Percentiles rank a stretch among this genome's conserved stretches.
Conservation (phyloP, 768 basidiomycete species). For the Mycena haematopus region DNA sequence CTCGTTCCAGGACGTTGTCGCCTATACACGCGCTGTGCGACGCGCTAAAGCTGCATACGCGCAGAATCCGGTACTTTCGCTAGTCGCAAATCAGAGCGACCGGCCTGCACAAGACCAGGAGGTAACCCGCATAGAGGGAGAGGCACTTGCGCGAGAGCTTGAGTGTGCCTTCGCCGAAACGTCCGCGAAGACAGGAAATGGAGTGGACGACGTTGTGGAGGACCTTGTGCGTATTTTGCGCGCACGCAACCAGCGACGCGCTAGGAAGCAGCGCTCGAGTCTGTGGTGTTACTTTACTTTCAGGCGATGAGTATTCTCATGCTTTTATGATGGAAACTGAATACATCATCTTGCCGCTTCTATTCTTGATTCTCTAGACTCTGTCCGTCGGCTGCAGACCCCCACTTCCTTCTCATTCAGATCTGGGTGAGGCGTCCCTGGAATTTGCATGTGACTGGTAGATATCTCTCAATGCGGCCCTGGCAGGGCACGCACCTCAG, state of each 20-base stretch:
- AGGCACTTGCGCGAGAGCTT: constrained; percentile 27
- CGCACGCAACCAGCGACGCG: constrained; percentile 4
- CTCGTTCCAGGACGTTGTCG: constrained; percentile 28
- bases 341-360: not conserved
- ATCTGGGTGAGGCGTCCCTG: not conserved
- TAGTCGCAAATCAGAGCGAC: constrained; percentile 29
- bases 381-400: not conserved
- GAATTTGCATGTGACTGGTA: constrained; percentile 1
- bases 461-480: not conserved
- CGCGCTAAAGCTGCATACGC: constrained; percentile 19
- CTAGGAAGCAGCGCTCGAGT: not conserved
- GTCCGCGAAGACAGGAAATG: constrained; percentile 27
- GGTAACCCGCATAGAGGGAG: constrained; percentile 22
- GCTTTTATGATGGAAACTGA: not conserved
- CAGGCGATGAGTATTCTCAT: constrained; percentile 14
- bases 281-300: constrained; percentile 16
- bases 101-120: constrained; percentile 28
- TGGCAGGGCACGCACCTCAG: constrained; percentile 13
- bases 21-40: constrained; percentile 25
- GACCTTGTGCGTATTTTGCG: constrained; percentile 25
- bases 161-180: constrained; percentile 22
- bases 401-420: not conserved
- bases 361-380: not conserved
- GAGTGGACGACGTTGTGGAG: constrained; percentile 14
- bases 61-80: constrained; percentile 19